Evolutionary conservation across 2,329 filamentous ascomycete species (phyloP).

Genomic region (Colletotrichum nymphaeae): DNA sequence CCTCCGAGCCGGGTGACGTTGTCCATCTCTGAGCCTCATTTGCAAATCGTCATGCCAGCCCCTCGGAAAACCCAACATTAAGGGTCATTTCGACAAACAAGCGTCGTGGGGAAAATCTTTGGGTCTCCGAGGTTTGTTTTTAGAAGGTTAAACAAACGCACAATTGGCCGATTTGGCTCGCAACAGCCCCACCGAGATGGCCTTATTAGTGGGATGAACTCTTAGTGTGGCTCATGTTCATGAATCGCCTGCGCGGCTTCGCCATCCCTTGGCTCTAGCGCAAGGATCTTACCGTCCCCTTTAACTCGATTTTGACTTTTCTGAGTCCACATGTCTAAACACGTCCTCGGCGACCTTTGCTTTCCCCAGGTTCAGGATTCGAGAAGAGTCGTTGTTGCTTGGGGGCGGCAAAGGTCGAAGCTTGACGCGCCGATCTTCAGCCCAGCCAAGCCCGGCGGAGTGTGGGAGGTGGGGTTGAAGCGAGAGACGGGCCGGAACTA

Average conservation of each 20-base stretch:
- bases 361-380: not conserved
- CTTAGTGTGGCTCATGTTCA: conserved; percentile 8
- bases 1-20: conserved; percentile 2
- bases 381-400: not conserved
- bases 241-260: not conserved
- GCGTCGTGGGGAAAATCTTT: not conserved
- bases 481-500: not conserved
- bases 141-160: not conserved
- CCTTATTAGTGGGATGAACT: conserved; percentile 8
- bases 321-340: not conserved
- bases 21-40: conserved; percentile 4
- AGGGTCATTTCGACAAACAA: not conserved
- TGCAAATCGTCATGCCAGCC: not conserved
- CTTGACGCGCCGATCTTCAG: not conserved
- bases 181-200: conserved; percentile 1
- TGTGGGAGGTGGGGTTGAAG: conserved; percentile 25
- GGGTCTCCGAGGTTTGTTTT: not conserved
- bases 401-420: not conserved
- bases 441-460: not conserved
- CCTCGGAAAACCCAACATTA: not conserved
- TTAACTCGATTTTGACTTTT: not conserved
- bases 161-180: conserved; percentile 4
- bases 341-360: not conserved
- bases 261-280: not conserved
- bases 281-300: not conserved